phyloP scores from a whole-genome alignment of 106 monocot species.

The Cymbidium sinense region DNA sequence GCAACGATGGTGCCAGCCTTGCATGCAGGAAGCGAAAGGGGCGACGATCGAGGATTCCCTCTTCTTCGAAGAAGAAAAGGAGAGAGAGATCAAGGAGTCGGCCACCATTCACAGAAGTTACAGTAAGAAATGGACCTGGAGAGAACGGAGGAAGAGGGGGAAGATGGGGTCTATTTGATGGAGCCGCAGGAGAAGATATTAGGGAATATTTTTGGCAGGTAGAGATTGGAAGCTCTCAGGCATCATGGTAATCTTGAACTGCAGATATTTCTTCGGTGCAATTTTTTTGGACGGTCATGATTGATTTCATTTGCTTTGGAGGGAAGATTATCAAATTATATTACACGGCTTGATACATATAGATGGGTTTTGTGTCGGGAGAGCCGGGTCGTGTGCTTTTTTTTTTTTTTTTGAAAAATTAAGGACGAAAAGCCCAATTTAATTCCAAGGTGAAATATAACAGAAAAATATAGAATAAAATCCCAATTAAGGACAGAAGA shows the following conservation, averaged over 20 bases:
- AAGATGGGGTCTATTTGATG: neutral
- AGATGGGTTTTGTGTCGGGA: neutral
- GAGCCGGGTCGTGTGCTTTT: neutral
- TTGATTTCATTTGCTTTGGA: neutral
- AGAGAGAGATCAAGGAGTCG: neutral
- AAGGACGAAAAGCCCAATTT: too few relatives aligned
- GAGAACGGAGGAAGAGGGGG: neutral
- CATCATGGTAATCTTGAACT: too few relatives aligned
- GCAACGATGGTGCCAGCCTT: conserved; percentile 10
- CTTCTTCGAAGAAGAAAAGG: conserved; percentile 5
- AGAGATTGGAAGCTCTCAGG: neutral
- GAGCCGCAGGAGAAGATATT: neutral
- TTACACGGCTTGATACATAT: neutral
- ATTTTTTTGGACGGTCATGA: neutral
- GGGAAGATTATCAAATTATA: neutral
- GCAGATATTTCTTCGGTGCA: too few relatives aligned
- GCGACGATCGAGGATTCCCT: neutral
- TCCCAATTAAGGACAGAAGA: too few relatives aligned
- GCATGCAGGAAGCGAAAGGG: conserved; percentile 13
- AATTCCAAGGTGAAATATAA: too few relatives aligned
- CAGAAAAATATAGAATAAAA: too few relatives aligned
- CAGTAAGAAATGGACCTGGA: neutral
- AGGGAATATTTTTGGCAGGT: neutral
- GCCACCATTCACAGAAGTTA: conserved; percentile 9
- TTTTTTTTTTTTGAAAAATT: too few relatives aligned